Evolutionary conservation across 208 protist species (phyloP), one percentile per base, ranked within the genome.

Genomic region (Leishmania martiniquensis): DNA sequence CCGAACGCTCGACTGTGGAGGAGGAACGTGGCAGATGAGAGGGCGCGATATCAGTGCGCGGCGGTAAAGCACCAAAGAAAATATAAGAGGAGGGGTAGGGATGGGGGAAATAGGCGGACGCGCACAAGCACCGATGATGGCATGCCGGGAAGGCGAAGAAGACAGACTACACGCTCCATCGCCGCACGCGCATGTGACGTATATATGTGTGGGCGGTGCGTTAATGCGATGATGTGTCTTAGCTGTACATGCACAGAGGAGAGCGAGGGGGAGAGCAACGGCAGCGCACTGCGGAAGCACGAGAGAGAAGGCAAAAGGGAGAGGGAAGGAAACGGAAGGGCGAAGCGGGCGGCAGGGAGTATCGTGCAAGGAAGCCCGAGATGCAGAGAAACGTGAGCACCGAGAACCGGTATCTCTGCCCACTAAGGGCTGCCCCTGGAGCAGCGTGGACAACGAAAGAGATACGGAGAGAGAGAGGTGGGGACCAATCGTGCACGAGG

Each of bases 331-430:
- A 0, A 49, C 52, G 17, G 45, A 66, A 32, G 39, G 32, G 66
- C 57, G 17, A 82, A 77, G 52, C 63, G 17, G 29, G 69, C 15
- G 51, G 37, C 37, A 45, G 44, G n/a, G n/a, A 29, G 6, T 47
- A 70, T 17, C 71, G 54, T 60, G 34, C 62, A 71, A 72, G 25
- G 22, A 45, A 68, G 25, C 29, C 37, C 77, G 81, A 45, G 66
- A 67, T 39, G 62, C 54, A 29, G 68, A 42, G 39, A 76, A 74
- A 52, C 77, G 49, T 22, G 29, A 29, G 12, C 57, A 44, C n/a
- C n/a, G n/a, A n/a, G n/a, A n/a, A n/a, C n/a, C n/a, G n/a, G n/a
- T n/a, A n/a, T n/a, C n/a, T n/a, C n/a, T n/a, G n/a, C n/a, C n/a
- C n/a, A n/a, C n/a, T n/a, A n/a, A n/a, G n/a, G n/a, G n/a, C n/a